Evolutionary conservation across 2,329 filamentous ascomycete species (phyloP).

Genomic region (Fusarium mexicanum): DNA sequence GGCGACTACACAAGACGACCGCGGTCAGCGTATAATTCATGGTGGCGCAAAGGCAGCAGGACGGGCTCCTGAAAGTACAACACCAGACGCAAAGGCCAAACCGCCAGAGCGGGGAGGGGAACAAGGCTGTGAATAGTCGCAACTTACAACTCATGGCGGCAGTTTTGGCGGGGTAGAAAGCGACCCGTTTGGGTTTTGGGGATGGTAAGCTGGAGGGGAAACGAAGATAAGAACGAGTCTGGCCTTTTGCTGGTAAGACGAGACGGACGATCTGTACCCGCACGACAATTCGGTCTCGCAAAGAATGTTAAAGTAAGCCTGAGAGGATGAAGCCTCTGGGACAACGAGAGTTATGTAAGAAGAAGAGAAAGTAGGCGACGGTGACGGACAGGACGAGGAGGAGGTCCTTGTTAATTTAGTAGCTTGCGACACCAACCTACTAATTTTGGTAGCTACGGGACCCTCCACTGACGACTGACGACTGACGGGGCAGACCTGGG

Average conservation of each 20-base stretch:
- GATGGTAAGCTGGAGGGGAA: constrained; percentile 13
- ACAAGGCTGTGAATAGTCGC: constrained; percentile 41
- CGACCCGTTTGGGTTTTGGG: constrained; percentile 18
- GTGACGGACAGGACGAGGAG: constrained; percentile 5
- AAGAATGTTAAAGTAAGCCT: constrained; percentile 2
- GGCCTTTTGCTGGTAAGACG: not conserved
- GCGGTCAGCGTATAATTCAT: constrained; percentile 37
- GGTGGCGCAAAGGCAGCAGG: not conserved
- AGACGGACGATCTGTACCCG: not conserved
- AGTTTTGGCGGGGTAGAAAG: constrained; percentile 42
- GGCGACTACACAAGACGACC: constrained; percentile 66
- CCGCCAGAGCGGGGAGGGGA: constrained; percentile 32
- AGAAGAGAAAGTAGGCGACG: constrained; percentile 10
- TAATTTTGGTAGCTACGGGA: not conserved
- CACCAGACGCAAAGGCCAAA: constrained; percentile 12
- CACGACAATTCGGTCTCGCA: constrained; percentile 20
- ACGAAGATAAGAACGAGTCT: constrained; percentile 1
- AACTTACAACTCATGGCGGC: constrained; percentile 48
- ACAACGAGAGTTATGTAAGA: constrained; percentile 22
- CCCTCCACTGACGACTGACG: constrained; percentile 9
- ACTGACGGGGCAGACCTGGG: not conserved
- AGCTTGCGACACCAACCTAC: constrained; percentile 26
- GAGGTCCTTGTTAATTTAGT: constrained; percentile 33
- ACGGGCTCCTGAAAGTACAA: not conserved
- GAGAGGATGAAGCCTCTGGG: constrained; percentile 20